Conservation (phyloP, 2,329 filamentous ascomycete genomes). For the Botrytis squamosa region DNA sequence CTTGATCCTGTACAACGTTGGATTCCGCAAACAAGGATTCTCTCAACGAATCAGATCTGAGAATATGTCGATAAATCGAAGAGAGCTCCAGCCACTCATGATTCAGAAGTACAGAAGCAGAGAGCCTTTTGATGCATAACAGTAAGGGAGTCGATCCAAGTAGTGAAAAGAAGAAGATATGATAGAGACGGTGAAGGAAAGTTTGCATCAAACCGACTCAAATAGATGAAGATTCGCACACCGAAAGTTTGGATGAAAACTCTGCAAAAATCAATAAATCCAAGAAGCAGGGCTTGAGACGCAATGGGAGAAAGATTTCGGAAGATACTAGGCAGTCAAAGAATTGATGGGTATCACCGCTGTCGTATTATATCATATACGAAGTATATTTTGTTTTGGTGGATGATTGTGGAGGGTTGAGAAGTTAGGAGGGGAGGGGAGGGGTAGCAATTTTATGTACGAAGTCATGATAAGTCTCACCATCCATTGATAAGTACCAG, state of each 20-base stretch:
- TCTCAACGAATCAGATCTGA: neutral
- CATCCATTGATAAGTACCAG: neutral
- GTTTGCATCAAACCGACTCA: slow-evolving; percentile 1
- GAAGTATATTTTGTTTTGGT: neutral
- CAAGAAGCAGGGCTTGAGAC: neutral
- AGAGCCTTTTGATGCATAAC: neutral
- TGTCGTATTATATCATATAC: neutral
- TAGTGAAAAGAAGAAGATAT: neutral
- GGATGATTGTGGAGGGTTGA: neutral
- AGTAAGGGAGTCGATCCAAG: slow-evolving; percentile 9
- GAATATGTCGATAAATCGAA: neutral
- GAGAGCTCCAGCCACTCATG: slow-evolving; percentile 13
- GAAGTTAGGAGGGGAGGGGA: neutral
- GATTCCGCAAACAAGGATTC: neutral
- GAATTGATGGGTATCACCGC: neutral
- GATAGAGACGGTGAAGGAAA: slow-evolving; percentile 9
- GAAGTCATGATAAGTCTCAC: neutral
- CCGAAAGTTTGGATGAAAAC: slow-evolving; percentile 12
- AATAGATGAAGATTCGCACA: slow-evolving; percentile 4
- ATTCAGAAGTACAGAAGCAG: neutral
- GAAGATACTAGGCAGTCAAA: neutral
- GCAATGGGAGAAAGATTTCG: neutral
- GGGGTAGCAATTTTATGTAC: neutral
- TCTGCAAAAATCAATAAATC: slow-evolving; percentile 1
- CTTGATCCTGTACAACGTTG: slow-evolving; percentile 16